Conservation (phyloP, 1,139 yeast genomes). For the Pichiaceae sp. region DNA sequence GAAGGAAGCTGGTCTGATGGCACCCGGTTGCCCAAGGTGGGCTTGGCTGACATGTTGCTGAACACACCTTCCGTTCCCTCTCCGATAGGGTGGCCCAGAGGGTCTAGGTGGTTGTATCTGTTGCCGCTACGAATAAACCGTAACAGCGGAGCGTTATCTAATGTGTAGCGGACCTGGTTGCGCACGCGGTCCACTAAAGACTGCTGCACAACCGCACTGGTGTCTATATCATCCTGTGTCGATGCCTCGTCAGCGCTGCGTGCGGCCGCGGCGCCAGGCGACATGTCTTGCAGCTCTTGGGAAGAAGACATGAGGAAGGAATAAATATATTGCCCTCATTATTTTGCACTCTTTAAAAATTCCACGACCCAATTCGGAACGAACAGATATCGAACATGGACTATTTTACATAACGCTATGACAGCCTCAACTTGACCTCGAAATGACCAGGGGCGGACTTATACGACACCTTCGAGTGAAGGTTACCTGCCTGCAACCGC, state of each 20-base stretch:
- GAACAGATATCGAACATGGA: no score
- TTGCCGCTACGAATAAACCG: constrained; percentile 16
- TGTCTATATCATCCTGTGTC: no score
- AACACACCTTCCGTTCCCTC: constrained; percentile 80
- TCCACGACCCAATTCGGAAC: no score
- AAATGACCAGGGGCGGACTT: no score
- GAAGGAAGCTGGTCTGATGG: constrained; percentile 70
- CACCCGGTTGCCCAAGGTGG: constrained; percentile 20
- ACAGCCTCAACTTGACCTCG: no score
- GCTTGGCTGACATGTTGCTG: constrained; percentile 80
- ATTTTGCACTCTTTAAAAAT: no score
- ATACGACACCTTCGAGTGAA: no score
- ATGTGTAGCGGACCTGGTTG: constrained; percentile 9
- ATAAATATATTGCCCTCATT: background rate
- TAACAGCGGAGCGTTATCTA: constrained; percentile 21
- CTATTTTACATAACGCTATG: no score
- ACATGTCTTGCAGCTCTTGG: background rate
- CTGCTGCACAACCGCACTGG: no score
- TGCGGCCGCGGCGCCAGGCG: constrained; percentile 1
- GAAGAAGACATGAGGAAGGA: background rate
- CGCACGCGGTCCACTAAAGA: constrained; percentile 1
- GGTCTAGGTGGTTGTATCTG: constrained; percentile 14
- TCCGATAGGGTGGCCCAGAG: constrained; percentile 25
- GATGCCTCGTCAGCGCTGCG: no score
- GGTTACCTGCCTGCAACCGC: background rate